Conservation (phyloP, 352 stramenopile species). For the Globisporangium sylvaticum region DNA sequence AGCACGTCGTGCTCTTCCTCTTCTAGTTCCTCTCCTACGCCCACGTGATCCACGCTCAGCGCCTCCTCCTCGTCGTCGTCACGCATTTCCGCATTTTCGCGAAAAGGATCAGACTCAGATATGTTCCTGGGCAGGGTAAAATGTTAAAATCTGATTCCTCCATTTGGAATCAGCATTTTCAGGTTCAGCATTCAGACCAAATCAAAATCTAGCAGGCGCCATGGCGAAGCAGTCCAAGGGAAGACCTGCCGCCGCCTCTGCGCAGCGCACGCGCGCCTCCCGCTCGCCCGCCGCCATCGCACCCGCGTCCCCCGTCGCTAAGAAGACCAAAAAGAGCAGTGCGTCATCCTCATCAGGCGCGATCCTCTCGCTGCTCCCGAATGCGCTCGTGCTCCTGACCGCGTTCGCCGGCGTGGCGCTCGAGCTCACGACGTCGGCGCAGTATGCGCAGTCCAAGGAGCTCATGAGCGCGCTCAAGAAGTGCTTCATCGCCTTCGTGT, state of each 20-base stretch:
- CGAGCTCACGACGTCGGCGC: constrained; percentile 48
- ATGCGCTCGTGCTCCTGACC: constrained; percentile 32
- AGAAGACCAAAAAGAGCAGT: background rate
- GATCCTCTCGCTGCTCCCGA: constrained; percentile 29
- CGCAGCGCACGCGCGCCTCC: background rate
- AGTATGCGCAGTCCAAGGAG: constrained; percentile 42
- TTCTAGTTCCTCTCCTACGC: no score
- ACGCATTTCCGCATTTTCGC: no score
- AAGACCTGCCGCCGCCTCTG: constrained; percentile 2
- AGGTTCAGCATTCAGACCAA: no score
- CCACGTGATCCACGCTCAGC: no score
- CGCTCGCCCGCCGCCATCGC: background rate
- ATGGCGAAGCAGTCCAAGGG: constrained; percentile 12
- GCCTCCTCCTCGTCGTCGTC: no score
- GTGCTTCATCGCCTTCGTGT: constrained; percentile 60
- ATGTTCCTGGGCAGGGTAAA: no score
- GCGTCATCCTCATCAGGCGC: background rate
- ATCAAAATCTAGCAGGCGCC: no score
- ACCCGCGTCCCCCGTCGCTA: background rate
- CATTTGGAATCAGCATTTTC: no score
- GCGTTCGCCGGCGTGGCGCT: constrained; percentile 41
- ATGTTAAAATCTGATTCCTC: no score
- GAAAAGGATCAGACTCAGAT: no score
- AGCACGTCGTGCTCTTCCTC: no score
- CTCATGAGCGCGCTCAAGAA: constrained; percentile 47